Evolutionary conservation across 2,329 filamentous ascomycete species (phyloP).

Genomic region (Phyllosticta ampelicida): DNA sequence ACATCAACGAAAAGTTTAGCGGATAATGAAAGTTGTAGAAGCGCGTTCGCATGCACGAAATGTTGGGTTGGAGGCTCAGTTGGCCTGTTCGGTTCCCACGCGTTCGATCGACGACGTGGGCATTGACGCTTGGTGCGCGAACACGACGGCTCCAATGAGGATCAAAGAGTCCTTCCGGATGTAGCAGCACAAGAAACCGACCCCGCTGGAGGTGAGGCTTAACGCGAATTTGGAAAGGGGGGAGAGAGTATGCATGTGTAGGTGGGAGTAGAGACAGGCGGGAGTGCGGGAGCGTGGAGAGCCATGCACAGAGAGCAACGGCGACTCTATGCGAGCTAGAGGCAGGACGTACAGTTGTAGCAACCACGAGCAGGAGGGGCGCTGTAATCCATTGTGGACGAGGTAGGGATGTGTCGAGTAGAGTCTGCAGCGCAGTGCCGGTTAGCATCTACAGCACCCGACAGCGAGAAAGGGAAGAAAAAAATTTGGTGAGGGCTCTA

Average conservation of each 20-base stretch:
- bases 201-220: conserved; percentile 12
- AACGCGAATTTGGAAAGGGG: conserved; percentile 9
- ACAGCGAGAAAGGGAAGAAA: neutral
- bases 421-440: conserved; percentile 8
- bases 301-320: neutral
- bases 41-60: conserved; percentile 1
- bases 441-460: neutral
- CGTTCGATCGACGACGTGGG: neutral
- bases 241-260: neutral
- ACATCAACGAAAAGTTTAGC: neutral
- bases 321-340: conserved; percentile 2
- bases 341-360: conserved; percentile 30
- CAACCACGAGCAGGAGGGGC: conserved; percentile 29
- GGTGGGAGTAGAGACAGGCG: neutral
- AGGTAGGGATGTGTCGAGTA: neutral
- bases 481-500: neutral
- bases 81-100: conserved; percentile 4
- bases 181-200: conserved; percentile 11
- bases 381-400: conserved; percentile 24
- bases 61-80: conserved; percentile 5
- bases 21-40: neutral
- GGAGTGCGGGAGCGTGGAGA: neutral
- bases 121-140: neutral
- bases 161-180: conserved; percentile 7
- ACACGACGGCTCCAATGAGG: conserved; percentile 4